phyloP scores from a whole-genome alignment of 2,329 filamentous ascomycete genomes.

The Rosellinia necatrix region DNA sequence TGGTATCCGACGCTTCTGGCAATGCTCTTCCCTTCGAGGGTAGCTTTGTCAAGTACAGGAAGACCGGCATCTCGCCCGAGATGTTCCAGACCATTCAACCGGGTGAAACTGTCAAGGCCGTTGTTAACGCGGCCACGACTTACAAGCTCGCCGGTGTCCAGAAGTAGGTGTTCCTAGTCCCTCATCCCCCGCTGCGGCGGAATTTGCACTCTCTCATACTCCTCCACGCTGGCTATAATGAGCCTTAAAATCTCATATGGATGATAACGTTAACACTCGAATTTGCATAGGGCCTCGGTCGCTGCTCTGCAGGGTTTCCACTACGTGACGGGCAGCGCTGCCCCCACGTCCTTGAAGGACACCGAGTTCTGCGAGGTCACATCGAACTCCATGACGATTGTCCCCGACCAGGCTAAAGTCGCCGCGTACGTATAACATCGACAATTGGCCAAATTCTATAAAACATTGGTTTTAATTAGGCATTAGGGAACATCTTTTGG shows the following conservation, averaged over 20 bases:
- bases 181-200: no score
- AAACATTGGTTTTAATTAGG: slow-evolving; percentile 5
- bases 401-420: slow-evolving; percentile 25
- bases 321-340: slow-evolving; percentile 26
- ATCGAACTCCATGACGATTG: slow-evolving; percentile 25
- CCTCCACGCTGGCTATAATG: no score
- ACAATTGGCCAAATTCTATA: neutral
- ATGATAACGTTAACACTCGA: no score
- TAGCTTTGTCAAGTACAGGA: slow-evolving; percentile 26
- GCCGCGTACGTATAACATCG: slow-evolving; percentile 19
- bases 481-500: slow-evolving; percentile 21
- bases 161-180: no score
- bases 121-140: slow-evolving; percentile 27
- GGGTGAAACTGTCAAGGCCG: slow-evolving; percentile 25
- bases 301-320: slow-evolving; percentile 30
- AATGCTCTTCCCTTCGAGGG: slow-evolving; percentile 28
- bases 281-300: slow-evolving; percentile 22
- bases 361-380: slow-evolving; percentile 24
- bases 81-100: slow-evolving; percentile 31
- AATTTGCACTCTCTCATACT: no score
- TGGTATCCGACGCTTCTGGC: slow-evolving; percentile 24
- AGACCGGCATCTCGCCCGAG: slow-evolving; percentile 19
- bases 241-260: no score
- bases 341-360: slow-evolving; percentile 24
- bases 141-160: slow-evolving; percentile 27